Evolutionary conservation across 2,329 filamentous ascomycete species (phyloP), one percentile per base, ranked within the genome.

Genomic region (Aureobasidium musti): DNA sequence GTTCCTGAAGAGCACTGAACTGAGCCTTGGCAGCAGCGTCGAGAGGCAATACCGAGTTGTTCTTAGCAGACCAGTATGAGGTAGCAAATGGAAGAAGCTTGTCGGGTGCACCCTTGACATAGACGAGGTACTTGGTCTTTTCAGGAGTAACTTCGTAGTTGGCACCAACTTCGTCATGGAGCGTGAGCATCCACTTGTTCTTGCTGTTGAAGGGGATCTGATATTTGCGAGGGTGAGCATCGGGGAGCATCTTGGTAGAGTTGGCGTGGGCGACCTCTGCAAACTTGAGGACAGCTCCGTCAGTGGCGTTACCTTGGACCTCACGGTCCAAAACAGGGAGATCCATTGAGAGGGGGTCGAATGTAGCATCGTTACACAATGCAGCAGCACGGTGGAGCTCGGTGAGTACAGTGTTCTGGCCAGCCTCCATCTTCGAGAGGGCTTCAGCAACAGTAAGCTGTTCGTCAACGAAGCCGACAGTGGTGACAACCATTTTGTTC

Each of bases 141-240:
- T 56, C 67, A 8, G 50, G 33, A 50, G 59, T 35, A 14, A 28
- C 21, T 4, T 28, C n/a, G 5, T 54, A 26, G 57, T 49, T 69
- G 6, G 28, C 45, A n/a, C 23, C 17, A 10, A 60, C 43, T 23
- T 64, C 61, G 35, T 68, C 61, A 14, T 72, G 68, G 14, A 76
- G 69, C 30, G 77, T 80, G n/a, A 82, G 74, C 79, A 82, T 82
- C 74, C 78, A 82, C 66, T 83, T 83, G 70, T 81, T 82, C 72
- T 81, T 82, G 19, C 80, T 82, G 72, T 83, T 83, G 75, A 83
- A 83, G 0, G 82, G 79, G 5, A 83, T 76, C 59, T 82, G 76
- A 49, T 79, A 80, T 5, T 77, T 64, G 1, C 78, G 69, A 1
- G 70, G 71, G 33, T 69, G 69, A 2, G 69, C 52, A 21, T 64